These are phyloP conservation scores for Setaria italica DNA, from an alignment of 202 grass and related monocot species.

Conservation along the genomic window DNA sequence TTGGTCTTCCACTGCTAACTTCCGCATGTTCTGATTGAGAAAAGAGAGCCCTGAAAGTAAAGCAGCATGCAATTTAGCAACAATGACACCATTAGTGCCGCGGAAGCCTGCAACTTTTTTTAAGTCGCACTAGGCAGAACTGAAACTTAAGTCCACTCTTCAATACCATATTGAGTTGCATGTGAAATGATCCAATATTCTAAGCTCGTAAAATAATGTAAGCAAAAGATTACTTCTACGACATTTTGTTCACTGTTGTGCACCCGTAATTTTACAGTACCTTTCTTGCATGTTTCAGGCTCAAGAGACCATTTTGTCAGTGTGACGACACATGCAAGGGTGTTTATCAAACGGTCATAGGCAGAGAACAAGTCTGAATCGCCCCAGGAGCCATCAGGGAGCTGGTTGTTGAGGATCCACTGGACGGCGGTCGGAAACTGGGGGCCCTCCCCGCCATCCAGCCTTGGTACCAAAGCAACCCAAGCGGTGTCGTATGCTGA, in stretches of 20 bases:
- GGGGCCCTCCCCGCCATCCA: constrained; percentile 48
- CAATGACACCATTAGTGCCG: no score
- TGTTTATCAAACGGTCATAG: constrained; percentile 83
- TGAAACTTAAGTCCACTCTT: no score
- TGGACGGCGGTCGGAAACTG: constrained; percentile 63
- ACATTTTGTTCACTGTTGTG: no score
- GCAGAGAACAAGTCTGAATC: constrained; percentile 66
- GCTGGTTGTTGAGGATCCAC: constrained; percentile 78
- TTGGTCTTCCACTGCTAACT: constrained; percentile 37
- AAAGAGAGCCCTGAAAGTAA: constrained; percentile 58
- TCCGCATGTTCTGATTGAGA: constrained; percentile 53
- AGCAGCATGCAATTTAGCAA: no score
- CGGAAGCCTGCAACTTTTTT: no score
- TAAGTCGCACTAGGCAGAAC: no score
- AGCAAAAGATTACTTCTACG: no score
- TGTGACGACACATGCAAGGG: constrained; percentile 68
- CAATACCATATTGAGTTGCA: no score
- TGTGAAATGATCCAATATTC: no score
- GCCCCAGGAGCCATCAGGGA: constrained; percentile 80
- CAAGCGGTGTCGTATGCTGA: constrained; percentile 86
- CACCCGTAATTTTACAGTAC: constrained; percentile 21
- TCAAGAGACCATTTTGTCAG: constrained; percentile 68
- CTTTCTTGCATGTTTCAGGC: constrained; percentile 46
- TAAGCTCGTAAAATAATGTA: no score
- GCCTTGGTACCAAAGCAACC: constrained; percentile 63